These are phyloP conservation scores for Scheffersomyces quercinus DNA, from an alignment of 1,139 yeast species.

Conservation along the genomic window DNA sequence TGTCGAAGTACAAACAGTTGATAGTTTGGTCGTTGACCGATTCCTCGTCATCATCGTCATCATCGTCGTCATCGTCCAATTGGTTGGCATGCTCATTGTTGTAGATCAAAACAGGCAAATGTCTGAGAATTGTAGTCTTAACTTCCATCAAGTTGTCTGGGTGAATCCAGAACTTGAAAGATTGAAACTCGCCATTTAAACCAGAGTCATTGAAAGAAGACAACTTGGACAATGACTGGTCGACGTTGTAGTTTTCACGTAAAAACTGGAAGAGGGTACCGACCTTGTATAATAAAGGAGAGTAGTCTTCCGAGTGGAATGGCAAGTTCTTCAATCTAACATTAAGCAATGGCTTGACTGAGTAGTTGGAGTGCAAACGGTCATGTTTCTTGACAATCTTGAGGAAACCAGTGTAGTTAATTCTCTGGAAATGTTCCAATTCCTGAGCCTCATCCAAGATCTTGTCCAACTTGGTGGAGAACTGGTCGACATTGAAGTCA, in stretches of 20 bases:
- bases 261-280: conserved; percentile 79
- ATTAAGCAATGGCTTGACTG: conserved; percentile 84
- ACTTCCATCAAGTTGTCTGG: conserved; percentile 97
- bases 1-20: conserved; percentile 87
- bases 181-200: conserved; percentile 62
- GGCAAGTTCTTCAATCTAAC: conserved; percentile 88
- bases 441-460: conserved; percentile 76
- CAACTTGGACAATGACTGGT: conserved; percentile 42
- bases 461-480: conserved; percentile 71
- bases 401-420: conserved; percentile 91
- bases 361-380: conserved; percentile 79
- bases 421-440: conserved; percentile 83
- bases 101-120: conserved; percentile 87
- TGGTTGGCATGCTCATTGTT: conserved; percentile 33
- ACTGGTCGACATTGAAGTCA: conserved; percentile 53
- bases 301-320: conserved; percentile 91
- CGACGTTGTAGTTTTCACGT: conserved; percentile 60
- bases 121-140: conserved; percentile 88
- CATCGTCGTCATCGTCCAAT: conserved; percentile 19
- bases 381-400: conserved; percentile 97
- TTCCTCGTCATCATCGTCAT: conserved; percentile 13
- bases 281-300: conserved; percentile 83
- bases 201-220: conserved; percentile 52
- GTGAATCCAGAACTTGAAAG: conserved; percentile 93
- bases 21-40: conserved; percentile 69